Percentiles rank a stretch among this genome's conserved stretches.
Evolutionary conservation across 2,329 filamentous ascomycete species (phyloP).

Genomic region (Alternaria conjuncta): DNA sequence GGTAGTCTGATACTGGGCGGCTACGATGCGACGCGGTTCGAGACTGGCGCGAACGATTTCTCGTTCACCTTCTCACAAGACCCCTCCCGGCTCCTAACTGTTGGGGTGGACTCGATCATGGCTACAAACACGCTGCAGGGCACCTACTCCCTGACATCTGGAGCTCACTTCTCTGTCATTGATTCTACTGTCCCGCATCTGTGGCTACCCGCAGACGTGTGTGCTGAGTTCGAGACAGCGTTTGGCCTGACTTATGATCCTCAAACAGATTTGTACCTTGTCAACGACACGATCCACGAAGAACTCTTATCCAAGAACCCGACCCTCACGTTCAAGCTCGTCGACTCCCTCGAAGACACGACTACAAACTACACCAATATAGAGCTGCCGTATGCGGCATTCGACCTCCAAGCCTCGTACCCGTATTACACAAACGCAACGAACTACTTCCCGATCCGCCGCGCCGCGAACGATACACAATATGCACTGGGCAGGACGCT

Average conservation of each 20-base stretch:
- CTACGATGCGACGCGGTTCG: conserved; percentile 50
- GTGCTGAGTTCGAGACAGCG: conserved; percentile 47
- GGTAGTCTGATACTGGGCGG: conserved; percentile 51
- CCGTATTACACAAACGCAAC: conserved; percentile 66
- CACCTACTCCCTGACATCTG: conserved; percentile 42
- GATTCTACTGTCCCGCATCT: conserved; percentile 52
- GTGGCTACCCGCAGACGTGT: conserved; percentile 51
- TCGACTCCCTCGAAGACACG: conserved; percentile 38
- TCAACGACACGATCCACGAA: conserved; percentile 48
- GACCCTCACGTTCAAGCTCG: conserved; percentile 47
- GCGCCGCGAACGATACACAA: conserved; percentile 60
- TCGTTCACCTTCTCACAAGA: conserved; percentile 43
- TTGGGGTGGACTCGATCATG: conserved; percentile 43
- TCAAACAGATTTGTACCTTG: conserved; percentile 46
- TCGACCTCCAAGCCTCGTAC: conserved; percentile 58
- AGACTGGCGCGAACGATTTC: conserved; percentile 33
- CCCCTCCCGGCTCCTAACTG: conserved; percentile 39
- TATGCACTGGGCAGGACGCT: conserved; percentile 71
- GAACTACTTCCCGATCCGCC: conserved; percentile 70
- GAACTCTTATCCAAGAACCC: conserved; percentile 40
- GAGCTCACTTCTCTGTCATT: conserved; percentile 45
- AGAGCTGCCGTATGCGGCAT: conserved; percentile 56
- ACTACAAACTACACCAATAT: conserved; percentile 51
- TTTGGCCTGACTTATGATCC: conserved; percentile 51
- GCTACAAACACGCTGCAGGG: conserved; percentile 41